Evolutionary conservation across 1,284 basidiomycete species (phyloP), one percentile per base, ranked within the genome.

Genomic region (Abortiporus biennis): DNA sequence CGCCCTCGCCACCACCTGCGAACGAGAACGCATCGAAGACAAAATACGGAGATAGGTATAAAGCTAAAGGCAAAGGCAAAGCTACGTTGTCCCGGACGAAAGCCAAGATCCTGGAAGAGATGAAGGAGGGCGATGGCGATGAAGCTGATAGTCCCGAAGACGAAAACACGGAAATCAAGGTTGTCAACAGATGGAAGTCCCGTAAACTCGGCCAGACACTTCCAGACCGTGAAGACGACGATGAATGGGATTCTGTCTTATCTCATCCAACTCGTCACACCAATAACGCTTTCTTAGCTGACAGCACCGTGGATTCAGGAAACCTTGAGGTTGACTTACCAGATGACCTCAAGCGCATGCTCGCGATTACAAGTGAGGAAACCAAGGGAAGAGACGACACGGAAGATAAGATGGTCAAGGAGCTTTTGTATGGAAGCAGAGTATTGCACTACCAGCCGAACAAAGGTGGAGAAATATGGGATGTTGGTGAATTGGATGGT

Each of bases 401-500:
- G 40, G 76, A 80, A 49, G 73, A 77, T 43, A 66, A 63, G 51
- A 56, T 86, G 23, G 77, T 78, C 23, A 71, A 74, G 44, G 67
- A 68, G 15, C 58, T 88, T 35, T 50, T 88, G 32, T 77, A 78
- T 51, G 80, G 84, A 23, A 60, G 69, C 37, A 68, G 78, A 38
- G 61, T 67, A 44, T 63, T 61, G 31, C 69, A 76, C 54, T 83
- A 83, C 54, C 72, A 86, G 50, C 65, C 77, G 15, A 61, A 56
- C 36, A 77, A 69, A 52, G 82, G 84, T 11, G 83, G 81, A 4
- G 76, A 84, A 47, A 76, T 88, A 43, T 87, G 85, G 85, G 78
- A 76, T 50, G 75, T 76, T 38, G 85, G 85, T n/a, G 84, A 88
- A 60, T 67, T 69, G 41, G 67, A 67, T 40, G 57, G 55, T n/a